These are phyloP conservation scores for Cynanchum wilfordii DNA, from an alignment of 257 asterid genomes.

Conservation along the genomic window DNA sequence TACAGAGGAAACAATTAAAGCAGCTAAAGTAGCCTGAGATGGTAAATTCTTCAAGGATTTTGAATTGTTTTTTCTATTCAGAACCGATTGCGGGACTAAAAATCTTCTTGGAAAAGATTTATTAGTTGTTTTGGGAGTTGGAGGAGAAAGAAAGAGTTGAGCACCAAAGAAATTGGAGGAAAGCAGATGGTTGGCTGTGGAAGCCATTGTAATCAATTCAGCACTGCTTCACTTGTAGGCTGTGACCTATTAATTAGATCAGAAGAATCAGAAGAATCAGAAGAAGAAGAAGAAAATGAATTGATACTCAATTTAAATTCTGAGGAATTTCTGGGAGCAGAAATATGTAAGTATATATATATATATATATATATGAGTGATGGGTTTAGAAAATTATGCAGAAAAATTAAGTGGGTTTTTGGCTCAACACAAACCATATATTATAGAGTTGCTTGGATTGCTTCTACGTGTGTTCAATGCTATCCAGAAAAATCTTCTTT, in stretches of 20 bases:
- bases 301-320: neutral
- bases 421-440: slow-evolving; percentile 41
- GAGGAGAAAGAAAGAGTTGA: slow-evolving; percentile 56
- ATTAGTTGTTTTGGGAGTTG: slow-evolving; percentile 57
- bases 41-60: slow-evolving; percentile 27
- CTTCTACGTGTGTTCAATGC: slow-evolving; percentile 45
- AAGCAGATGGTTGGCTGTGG: slow-evolving; percentile 42
- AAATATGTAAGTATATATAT: neutral
- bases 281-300: too few relatives aligned
- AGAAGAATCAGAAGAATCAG: too few relatives aligned
- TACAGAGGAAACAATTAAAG: slow-evolving; percentile 63
- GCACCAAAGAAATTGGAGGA: slow-evolving; percentile 60
- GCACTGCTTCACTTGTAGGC: neutral
- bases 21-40: slow-evolving; percentile 72
- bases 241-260: neutral
- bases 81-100: slow-evolving; percentile 40
- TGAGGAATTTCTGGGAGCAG: neutral
- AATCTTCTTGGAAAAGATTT: slow-evolving; percentile 39
- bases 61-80: slow-evolving; percentile 27
- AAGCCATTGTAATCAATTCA: slow-evolving; percentile 34
- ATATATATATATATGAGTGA: neutral
- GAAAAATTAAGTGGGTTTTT: slow-evolving; percentile 1
- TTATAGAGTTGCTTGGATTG: slow-evolving; percentile 34
- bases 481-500: slow-evolving; percentile 37
- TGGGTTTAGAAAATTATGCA: neutral